Evolutionary conservation across 2,329 filamentous ascomycete genomes (phyloP).

Genomic region (Elsinoe australis): DNA sequence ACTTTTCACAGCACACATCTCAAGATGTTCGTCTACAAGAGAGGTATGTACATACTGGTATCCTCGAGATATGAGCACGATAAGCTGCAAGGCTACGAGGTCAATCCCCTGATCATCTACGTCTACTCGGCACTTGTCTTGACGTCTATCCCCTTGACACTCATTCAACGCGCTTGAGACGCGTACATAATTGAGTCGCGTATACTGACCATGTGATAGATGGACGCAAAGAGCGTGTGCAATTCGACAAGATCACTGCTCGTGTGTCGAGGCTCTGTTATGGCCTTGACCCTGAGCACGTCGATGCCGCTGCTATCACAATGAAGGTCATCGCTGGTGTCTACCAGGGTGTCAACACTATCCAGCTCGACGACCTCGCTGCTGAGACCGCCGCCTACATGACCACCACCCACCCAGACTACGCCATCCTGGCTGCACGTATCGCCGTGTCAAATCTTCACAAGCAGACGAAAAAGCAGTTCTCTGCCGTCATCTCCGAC

Average conservation of each 20-base stretch:
- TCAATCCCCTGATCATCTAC: no score
- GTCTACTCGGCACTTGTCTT: slow-evolving; percentile 16
- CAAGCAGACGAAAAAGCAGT: slow-evolving; percentile 99
- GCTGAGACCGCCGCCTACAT: slow-evolving; percentile 99
- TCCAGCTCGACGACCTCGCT: slow-evolving; percentile 93
- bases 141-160: slow-evolving; percentile 21
- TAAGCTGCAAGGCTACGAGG: not conserved
- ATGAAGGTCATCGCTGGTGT: slow-evolving; percentile 99
- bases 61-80: slow-evolving; percentile 17
- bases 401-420: slow-evolving; percentile 98
- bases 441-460: slow-evolving; percentile 99
- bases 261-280: slow-evolving; percentile 97
- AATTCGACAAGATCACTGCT: slow-evolving; percentile 99
- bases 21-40: slow-evolving; percentile 57
- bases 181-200: no score
- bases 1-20: slow-evolving; percentile 22
- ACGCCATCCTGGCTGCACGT: slow-evolving; percentile 94
- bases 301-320: slow-evolving; percentile 95
- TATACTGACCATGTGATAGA: no score
- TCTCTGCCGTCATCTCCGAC: slow-evolving; percentile 88
- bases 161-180: no score
- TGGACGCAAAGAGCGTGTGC: slow-evolving; percentile 98
- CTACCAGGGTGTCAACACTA: slow-evolving; percentile 93
- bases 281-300: slow-evolving; percentile 87
- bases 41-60: slow-evolving; percentile 41